Evolutionary conservation across 176 grass and related monocot species (phyloP), one percentile per base, ranked within the genome.

Genomic region (Hsuehochloa calcarea): DNA sequence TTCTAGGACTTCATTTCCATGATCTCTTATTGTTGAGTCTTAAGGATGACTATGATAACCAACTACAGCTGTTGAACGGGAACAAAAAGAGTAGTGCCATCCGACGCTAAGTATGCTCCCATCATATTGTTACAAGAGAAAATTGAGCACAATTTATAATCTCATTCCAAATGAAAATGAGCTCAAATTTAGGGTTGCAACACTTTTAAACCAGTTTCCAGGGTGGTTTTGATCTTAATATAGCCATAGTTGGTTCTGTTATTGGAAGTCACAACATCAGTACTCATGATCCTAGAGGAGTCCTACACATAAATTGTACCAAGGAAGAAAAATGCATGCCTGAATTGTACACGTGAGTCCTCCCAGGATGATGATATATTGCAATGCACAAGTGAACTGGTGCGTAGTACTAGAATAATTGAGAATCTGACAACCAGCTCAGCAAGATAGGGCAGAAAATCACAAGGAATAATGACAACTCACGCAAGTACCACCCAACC

Each of bases 401-500:
- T 65, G 11, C 9, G 46, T 23, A 31, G 34, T 65, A 19, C 10
- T 69, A 59, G 17, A 84, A 79, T 50, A 51, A 77, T 26, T 35
- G 62, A 31, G 43, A 70, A 70, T 63, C 70, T 20, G 52, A 45
- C 63, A 81, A n/a, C 62, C 70, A 74, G 58, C 51, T 62, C 27
- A 80, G 27, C 22, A 89, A 60, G 60, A 49, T 9, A 29, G 44
- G 22, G 49, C 39, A 5, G 22, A 23, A 61, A 68, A 76, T 25
- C 64, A 63, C 17, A 82, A 19, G 17, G 64, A 76, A 75, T 22
- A 55, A 55, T 27, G 72, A 65, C 20, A 84, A 74, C 45, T 66
- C 82, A 78, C 52, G 72, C 64, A 78, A n/a, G 54, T 34, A 78
- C 49, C 14, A 78, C 22, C 43, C 65, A 71, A 56, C 35, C 47